A percentile compares a stretch with the other conserved stretches of the same genome.
Evolutionary conservation across 2,329 filamentous ascomycete species (phyloP).

Genomic region (Neophaeococcomyces aloes): DNA sequence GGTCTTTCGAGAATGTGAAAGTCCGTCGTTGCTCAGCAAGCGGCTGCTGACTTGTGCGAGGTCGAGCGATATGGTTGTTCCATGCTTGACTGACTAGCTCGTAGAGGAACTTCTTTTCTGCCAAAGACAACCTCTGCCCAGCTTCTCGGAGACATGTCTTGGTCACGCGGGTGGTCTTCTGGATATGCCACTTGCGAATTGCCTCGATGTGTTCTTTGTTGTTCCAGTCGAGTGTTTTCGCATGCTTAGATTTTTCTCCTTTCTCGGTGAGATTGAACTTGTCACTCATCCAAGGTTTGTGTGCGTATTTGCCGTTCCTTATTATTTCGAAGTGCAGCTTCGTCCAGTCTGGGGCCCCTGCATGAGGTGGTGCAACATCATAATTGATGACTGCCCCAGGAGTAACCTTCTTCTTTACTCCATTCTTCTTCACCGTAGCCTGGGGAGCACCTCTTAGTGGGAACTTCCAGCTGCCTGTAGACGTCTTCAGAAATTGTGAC

Average conservation of each 20-base stretch:
- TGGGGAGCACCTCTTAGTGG: neutral
- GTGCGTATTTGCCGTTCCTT: neutral
- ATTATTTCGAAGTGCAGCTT: slow-evolving; percentile 1
- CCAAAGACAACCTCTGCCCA: neutral
- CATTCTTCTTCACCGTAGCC: neutral
- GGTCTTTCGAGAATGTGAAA: neutral
- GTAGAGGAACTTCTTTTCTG: neutral
- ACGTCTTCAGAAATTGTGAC: neutral
- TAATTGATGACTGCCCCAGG: slow-evolving; percentile 1
- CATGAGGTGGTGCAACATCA: neutral
- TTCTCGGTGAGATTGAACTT: neutral
- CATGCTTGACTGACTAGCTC: neutral
- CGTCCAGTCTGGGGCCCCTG: slow-evolving; percentile 2
- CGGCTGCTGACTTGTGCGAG: neutral
- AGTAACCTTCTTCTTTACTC: no score
- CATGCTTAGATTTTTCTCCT: neutral
- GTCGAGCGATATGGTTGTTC: neutral
- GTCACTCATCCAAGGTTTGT: neutral
- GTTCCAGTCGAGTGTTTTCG: slow-evolving; percentile 2
- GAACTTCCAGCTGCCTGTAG: neutral
- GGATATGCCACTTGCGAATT: slow-evolving; percentile 12
- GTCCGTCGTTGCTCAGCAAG: neutral
- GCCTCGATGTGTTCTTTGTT: slow-evolving; percentile 8
- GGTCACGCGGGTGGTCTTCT: neutral
- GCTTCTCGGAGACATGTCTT: neutral